A percentile compares a stretch with the other conserved stretches of the same genome.
Evolutionary conservation across 2,329 filamentous ascomycete genomes (phyloP).

Genomic region (Microsporum canis): DNA sequence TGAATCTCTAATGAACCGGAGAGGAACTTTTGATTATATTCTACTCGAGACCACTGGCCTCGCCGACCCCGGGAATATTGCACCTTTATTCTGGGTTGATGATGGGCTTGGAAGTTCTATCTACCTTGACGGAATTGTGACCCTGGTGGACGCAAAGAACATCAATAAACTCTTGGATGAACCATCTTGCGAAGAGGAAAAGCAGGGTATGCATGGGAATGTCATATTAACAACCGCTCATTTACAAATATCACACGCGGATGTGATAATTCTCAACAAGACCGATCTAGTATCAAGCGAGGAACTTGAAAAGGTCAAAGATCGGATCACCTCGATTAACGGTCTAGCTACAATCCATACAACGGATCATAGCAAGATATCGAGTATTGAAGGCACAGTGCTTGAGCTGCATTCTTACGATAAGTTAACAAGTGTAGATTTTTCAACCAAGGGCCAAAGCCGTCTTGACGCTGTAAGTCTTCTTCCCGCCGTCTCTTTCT

Average conservation of each 20-base stretch:
- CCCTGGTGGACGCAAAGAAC: constrained; percentile 89
- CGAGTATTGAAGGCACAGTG: constrained; percentile 71
- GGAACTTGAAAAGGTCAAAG: constrained; percentile 58
- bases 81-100: constrained; percentile 94
- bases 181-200: constrained; percentile 30
- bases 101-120: constrained; percentile 91
- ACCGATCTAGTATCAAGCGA: constrained; percentile 63
- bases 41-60: constrained; percentile 91
- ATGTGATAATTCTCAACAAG: constrained; percentile 93
- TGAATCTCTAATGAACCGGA: constrained; percentile 88
- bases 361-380: constrained; percentile 69
- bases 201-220: constrained; percentile 36
- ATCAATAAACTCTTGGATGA: constrained; percentile 74
- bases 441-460: constrained; percentile 67
- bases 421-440: constrained; percentile 60
- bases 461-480: constrained; percentile 69
- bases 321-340: constrained; percentile 75
- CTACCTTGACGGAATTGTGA: constrained; percentile 93
- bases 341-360: constrained; percentile 72
- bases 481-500: constrained; percentile 1
- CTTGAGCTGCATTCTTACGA: constrained; percentile 92
- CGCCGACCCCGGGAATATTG: constrained; percentile 89
- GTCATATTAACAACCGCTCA: constrained; percentile 83
- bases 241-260: constrained; percentile 91
- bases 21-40: constrained; percentile 93